A percentile compares a stretch with the other conserved stretches of the same genome.
These are phyloP conservation scores for Podila clonocystis DNA, from an alignment of 192 early-diverging fungal species.

Conservation along the genomic window DNA sequence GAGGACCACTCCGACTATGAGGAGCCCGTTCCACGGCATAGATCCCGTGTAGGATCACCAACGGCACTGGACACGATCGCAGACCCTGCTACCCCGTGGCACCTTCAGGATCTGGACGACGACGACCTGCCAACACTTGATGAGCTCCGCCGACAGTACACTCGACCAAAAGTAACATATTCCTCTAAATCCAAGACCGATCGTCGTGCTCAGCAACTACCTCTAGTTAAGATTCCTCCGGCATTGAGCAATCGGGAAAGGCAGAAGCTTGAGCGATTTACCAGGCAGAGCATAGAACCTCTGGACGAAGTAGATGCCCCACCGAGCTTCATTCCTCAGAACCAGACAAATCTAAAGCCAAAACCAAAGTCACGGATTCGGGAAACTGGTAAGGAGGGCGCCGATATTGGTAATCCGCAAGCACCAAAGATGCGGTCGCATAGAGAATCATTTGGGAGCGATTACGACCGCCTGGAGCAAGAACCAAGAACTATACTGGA, in stretches of 20 bases:
- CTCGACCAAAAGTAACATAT: background rate
- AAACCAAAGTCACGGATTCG: background rate
- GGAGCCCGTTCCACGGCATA: background rate
- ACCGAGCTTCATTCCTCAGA: background rate
- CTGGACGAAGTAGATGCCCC: constrained; percentile 9
- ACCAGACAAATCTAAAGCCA: background rate
- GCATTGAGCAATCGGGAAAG: background rate
- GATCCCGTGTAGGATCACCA: background rate
- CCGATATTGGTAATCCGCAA: too few species aligned
- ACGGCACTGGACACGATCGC: background rate
- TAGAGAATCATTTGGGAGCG: background rate
- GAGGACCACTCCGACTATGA: constrained; percentile 29
- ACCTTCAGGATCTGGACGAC: constrained; percentile 22
- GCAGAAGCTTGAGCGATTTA: constrained; percentile 11
- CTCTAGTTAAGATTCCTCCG: background rate
- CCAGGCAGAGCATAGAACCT: background rate
- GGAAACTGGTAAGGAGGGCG: too few species aligned
- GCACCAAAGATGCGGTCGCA: too few species aligned
- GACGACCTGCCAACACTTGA: constrained; percentile 19
- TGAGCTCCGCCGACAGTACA: constrained; percentile 10
- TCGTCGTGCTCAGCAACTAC: background rate
- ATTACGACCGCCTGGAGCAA: background rate
- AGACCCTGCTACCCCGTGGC: background rate
- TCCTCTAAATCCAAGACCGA: background rate
- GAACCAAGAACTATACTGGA: background rate